These are phyloP conservation scores for Alternaria tenuissima DNA, from an alignment of 2,329 filamentous ascomycete genomes.

Conservation along the genomic window DNA sequence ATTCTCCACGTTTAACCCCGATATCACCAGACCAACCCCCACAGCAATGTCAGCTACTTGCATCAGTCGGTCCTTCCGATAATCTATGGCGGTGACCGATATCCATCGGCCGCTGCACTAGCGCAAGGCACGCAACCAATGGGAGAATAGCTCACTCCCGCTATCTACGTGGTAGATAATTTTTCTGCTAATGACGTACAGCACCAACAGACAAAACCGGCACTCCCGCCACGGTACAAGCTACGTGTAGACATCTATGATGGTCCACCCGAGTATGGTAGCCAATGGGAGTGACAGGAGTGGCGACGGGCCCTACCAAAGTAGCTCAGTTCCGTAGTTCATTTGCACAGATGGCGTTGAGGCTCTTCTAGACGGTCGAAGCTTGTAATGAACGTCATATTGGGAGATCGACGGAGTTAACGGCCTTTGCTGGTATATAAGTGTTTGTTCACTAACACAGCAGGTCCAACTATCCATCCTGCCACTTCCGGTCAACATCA, in stretches of 20 bases:
- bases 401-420: slow-evolving; percentile 8
- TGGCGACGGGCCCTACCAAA: background rate
- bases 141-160: slow-evolving; percentile 4
- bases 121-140: slow-evolving; percentile 15
- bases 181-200: slow-evolving; percentile 15
- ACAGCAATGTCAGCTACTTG: background rate
- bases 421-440: slow-evolving; percentile 6
- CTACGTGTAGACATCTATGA: slow-evolving; percentile 7
- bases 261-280: background rate
- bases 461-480: background rate
- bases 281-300: slow-evolving; percentile 4
- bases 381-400: slow-evolving; percentile 11
- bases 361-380: slow-evolving; percentile 5
- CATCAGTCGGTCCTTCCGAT: slow-evolving; percentile 3
- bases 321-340: slow-evolving; percentile 1
- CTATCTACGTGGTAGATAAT: slow-evolving; percentile 1
- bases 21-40: slow-evolving; percentile 1
- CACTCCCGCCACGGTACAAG: background rate
- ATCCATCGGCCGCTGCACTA: slow-evolving; percentile 6
- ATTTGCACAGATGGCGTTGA: background rate
- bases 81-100: background rate
- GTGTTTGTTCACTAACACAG: background rate
- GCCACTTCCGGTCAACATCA: slow-evolving; percentile 1
- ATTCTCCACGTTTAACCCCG: slow-evolving; percentile 2
- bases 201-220: background rate